These are phyloP conservation scores for Kokia cookei DNA, from an alignment of 441 rosid genomes.

Conservation along the genomic window DNA sequence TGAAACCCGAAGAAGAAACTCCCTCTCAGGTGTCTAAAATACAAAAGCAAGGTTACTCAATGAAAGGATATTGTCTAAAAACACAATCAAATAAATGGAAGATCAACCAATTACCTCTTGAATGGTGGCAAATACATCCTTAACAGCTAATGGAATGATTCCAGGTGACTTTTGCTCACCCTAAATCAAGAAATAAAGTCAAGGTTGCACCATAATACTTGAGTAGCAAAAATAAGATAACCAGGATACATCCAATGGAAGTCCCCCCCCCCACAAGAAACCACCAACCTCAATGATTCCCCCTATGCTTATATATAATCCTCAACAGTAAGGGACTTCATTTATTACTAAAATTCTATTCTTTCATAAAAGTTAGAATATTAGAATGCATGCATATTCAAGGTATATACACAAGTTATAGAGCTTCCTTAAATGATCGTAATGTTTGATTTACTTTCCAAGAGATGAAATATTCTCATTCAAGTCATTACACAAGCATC, in stretches of 20 bases:
- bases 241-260: neutral
- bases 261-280: neutral
- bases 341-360: neutral
- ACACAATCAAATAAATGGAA: neutral
- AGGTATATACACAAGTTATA: neutral
- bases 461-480: neutral
- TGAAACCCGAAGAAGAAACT: constrained; percentile 78
- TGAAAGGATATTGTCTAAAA: neutral
- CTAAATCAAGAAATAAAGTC: constrained; percentile 19
- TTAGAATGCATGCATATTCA: neutral
- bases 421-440: neutral
- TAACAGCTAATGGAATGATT: constrained; percentile 64
- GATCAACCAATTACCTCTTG: constrained; percentile 47
- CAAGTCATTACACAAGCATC: neutral
- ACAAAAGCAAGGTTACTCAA: constrained; percentile 8
- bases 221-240: neutral
- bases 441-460: neutral
- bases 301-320: neutral
- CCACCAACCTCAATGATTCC: neutral
- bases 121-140: constrained; percentile 71
- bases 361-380: neutral
- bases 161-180: constrained; percentile 89
- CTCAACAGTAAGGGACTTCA: neutral
- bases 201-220: neutral
- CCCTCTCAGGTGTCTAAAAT: constrained; percentile 65